A percentile compares a stretch with the other conserved stretches of the same genome.
These are phyloP conservation scores for Yarrowia keelungensis DNA, from an alignment of 805 yeast species.

Conservation along the genomic window DNA sequence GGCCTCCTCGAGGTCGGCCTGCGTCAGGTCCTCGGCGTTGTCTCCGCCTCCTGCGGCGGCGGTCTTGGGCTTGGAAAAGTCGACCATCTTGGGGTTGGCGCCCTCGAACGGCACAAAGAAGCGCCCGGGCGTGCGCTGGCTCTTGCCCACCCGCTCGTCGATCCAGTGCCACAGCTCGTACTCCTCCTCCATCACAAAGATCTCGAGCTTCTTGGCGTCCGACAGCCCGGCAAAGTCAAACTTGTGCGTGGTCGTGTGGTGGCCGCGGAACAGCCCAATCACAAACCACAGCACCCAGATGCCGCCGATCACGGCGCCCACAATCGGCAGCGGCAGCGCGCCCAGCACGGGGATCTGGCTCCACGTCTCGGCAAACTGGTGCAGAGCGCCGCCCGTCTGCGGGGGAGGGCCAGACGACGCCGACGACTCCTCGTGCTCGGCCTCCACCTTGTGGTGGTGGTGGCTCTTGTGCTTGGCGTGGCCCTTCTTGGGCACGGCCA, in stretches of 20 bases:
- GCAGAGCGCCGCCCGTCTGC: conserved; percentile 22
- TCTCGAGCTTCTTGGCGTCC: conserved; percentile 42
- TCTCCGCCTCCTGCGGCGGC: conserved; percentile 6
- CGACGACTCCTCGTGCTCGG: conserved; percentile 22
- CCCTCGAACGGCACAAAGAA: conserved; percentile 37
- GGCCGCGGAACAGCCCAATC: conserved; percentile 27
- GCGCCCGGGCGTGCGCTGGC: conserved; percentile 18
- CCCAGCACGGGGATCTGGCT: conserved; percentile 31
- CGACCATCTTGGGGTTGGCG: conserved; percentile 37
- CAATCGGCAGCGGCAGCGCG: conserved; percentile 13
- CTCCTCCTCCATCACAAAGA: conserved; percentile 58
- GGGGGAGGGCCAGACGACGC: conserved; percentile 11
- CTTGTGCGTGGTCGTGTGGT: conserved; percentile 28
- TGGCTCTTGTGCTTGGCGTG: conserved; percentile 39
- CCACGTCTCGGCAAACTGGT: conserved; percentile 32
- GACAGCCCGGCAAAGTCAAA: conserved; percentile 42
- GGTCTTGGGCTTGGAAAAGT: conserved; percentile 19
- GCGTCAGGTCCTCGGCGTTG: conserved; percentile 2
- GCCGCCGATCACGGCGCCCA: conserved; percentile 28
- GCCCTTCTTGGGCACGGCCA: conserved; percentile 33
- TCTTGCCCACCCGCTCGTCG: conserved; percentile 52
- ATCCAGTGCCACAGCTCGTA: conserved; percentile 78
- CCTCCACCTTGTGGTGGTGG: conserved; percentile 40
- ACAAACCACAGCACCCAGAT: conserved; percentile 33
- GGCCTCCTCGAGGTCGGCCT: conserved; percentile 22